phyloP scores from a whole-genome alignment of 139 green algal genomes.

The Diplosphaera chodatii region DNA sequence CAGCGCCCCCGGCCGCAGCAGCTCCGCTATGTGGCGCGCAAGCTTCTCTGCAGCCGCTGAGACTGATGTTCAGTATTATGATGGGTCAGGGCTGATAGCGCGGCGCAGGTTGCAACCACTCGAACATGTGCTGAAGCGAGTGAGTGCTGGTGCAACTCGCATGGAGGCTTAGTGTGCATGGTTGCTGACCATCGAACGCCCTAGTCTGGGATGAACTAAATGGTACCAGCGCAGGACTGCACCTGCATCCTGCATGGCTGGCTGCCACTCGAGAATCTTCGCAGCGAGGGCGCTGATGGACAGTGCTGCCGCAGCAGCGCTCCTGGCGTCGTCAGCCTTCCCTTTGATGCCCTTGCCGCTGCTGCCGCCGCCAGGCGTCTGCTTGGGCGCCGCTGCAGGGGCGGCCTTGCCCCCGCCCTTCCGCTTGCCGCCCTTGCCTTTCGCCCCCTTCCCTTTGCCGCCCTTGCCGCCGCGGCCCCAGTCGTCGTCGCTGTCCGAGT shows the following conservation, averaged over 20 bases:
- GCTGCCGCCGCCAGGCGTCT: slow-evolving; percentile 8
- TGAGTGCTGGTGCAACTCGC: no score
- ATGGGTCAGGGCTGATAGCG: neutral
- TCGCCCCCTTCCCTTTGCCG: slow-evolving; percentile 12
- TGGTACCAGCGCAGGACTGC: neutral
- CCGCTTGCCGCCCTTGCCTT: slow-evolving; percentile 15
- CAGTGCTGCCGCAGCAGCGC: slow-evolving; percentile 8
- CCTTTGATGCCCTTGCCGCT: slow-evolving; percentile 2
- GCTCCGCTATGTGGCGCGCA: slow-evolving; percentile 23
- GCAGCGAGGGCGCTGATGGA: slow-evolving; percentile 24
- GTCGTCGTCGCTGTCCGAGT: slow-evolving; percentile 43
- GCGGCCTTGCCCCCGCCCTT: slow-evolving; percentile 6
- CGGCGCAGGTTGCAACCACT: no score
- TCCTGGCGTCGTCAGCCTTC: neutral
- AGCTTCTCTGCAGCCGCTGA: slow-evolving; percentile 13
- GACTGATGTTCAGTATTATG: no score
- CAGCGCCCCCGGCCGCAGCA: slow-evolving; percentile 47
- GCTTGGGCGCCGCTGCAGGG: slow-evolving; percentile 4
- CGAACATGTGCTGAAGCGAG: no score
- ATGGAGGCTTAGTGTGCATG: no score
- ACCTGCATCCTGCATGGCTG: slow-evolving; percentile 29
- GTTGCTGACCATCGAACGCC: no score
- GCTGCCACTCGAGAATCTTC: slow-evolving; percentile 37
- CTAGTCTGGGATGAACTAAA: no score
- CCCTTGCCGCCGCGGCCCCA: slow-evolving; percentile 33